These are phyloP conservation scores for Spizellomyces sp. DNA, from an alignment of 192 early-diverging fungal species.

Conservation along the genomic window DNA sequence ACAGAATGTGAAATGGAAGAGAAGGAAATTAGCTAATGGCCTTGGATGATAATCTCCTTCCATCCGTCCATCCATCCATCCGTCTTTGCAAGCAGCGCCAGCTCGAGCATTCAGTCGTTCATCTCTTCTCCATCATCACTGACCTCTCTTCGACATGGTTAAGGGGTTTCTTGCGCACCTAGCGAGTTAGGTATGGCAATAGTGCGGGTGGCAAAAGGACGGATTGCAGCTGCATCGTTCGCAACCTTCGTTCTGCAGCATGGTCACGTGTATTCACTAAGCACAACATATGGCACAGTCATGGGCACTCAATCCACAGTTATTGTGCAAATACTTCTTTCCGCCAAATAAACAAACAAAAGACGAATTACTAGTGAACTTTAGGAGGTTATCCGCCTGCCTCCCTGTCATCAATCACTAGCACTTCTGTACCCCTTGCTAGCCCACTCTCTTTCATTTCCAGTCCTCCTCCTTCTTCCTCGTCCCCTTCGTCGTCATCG, in stretches of 20 bases:
- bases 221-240: no score
- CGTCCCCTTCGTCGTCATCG: background rate
- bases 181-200: slow-evolving; percentile 4
- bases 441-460: background rate
- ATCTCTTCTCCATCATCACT: background rate
- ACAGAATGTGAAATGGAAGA: background rate
- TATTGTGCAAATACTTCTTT: no score
- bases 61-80: slow-evolving; percentile 29
- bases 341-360: no score
- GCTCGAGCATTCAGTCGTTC: background rate
- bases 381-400: background rate
- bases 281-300: no score
- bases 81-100: background rate
- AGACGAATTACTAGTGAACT: no score
- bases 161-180: background rate
- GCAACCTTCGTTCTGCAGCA: no score
- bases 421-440: background rate
- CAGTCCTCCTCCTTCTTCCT: background rate
- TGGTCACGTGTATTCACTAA: no score
- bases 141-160: slow-evolving; percentile 32
- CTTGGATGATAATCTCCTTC: background rate
- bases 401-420: background rate
- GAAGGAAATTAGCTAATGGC: background rate
- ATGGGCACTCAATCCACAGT: no score
- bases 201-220: no score